A percentile compares a stretch with the other conserved stretches of the same genome.
Conservation (phyloP, 208 protist species). For the Trypanosoma mega region DNA sequence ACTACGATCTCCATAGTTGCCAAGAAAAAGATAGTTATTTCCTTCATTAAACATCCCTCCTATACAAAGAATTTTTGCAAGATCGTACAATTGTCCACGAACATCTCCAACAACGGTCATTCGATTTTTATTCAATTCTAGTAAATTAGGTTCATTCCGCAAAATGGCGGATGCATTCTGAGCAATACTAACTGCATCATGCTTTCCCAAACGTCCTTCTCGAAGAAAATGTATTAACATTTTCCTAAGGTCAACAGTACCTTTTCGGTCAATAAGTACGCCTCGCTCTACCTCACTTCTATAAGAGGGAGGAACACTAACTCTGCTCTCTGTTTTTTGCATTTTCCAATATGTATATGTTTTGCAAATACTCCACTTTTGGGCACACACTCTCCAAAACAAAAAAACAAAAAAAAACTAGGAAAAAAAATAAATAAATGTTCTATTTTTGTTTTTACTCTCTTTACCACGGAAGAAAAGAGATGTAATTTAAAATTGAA, state of each 20-base stretch:
- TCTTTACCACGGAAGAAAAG: too few species aligned
- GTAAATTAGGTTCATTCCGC: constrained; percentile 56
- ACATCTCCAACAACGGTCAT: constrained; percentile 93
- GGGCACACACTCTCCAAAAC: too few species aligned
- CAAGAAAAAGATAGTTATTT: constrained; percentile 98
- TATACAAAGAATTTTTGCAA: constrained; percentile 80
- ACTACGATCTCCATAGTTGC: constrained; percentile 98
- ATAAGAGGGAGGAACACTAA: constrained; percentile 24
- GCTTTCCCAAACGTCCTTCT: constrained; percentile 41
- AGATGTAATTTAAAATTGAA: constrained; percentile 4
- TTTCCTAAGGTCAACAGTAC: constrained; percentile 33
- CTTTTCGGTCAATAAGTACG: constrained; percentile 22
- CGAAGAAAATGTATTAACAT: constrained; percentile 72
- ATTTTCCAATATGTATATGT: too few species aligned
- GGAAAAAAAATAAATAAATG: too few species aligned
- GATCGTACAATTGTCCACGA: constrained; percentile 93
- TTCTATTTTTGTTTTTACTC: too few species aligned
- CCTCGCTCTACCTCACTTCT: constrained; percentile 32
- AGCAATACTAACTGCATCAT: constrained; percentile 56
- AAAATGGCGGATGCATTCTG: constrained; percentile 53
- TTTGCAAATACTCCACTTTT: too few species aligned
- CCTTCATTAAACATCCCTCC: constrained; percentile 50
- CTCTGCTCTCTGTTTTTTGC: background rate
- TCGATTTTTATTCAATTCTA: constrained; percentile 39
- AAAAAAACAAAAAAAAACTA: too few species aligned